Conservation (phyloP, 768 basidiomycete genomes). For the Pulveroboletus sp. region DNA sequence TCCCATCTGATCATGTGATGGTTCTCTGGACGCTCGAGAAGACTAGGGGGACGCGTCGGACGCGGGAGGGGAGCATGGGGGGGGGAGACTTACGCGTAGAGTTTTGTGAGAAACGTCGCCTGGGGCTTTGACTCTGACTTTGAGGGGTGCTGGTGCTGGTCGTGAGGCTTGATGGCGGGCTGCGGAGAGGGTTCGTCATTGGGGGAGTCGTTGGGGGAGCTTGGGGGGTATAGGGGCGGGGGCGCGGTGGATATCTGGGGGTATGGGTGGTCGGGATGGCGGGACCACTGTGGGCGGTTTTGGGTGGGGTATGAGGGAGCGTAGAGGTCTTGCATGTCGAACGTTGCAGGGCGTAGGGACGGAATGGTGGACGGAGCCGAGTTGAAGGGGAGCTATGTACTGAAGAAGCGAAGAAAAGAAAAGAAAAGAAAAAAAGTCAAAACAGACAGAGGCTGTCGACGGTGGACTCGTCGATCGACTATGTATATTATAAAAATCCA, state of each 20-base stretch:
- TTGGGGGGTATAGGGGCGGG: conserved; percentile 32
- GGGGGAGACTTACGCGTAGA: conserved; percentile 75
- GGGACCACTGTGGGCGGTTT: conserved; percentile 39
- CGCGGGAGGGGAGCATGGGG: conserved; percentile 6
- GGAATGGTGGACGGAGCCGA: conserved; percentile 31
- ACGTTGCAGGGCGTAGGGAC: conserved; percentile 39
- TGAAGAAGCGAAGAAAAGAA: conserved; percentile 31
- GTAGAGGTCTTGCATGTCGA: conserved; percentile 46
- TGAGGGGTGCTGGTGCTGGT: conserved; percentile 47
- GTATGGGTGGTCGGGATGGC: conserved; percentile 31
- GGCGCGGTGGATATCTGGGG: conserved; percentile 31
- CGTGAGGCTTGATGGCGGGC: conserved; percentile 30
- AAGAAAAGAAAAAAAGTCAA: conserved; percentile 24
- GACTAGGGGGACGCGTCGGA: conserved; percentile 40
- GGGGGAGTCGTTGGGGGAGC: conserved; percentile 38
- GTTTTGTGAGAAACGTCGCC: conserved; percentile 94
- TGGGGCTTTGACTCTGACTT: conserved; percentile 80
- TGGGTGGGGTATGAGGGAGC: conserved; percentile 37
- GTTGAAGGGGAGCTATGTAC: conserved; percentile 25
- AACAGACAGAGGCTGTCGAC: conserved; percentile 27
- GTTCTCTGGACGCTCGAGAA: conserved; percentile 87
- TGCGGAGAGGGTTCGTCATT: conserved; percentile 45
- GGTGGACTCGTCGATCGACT: conserved; percentile 31
- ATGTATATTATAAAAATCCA: conserved; percentile 35
- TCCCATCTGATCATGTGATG: conserved; percentile 98